These are phyloP conservation scores for Cyclanthera cordifolia DNA, from an alignment of 306 rosid species.

Conservation along the genomic window DNA sequence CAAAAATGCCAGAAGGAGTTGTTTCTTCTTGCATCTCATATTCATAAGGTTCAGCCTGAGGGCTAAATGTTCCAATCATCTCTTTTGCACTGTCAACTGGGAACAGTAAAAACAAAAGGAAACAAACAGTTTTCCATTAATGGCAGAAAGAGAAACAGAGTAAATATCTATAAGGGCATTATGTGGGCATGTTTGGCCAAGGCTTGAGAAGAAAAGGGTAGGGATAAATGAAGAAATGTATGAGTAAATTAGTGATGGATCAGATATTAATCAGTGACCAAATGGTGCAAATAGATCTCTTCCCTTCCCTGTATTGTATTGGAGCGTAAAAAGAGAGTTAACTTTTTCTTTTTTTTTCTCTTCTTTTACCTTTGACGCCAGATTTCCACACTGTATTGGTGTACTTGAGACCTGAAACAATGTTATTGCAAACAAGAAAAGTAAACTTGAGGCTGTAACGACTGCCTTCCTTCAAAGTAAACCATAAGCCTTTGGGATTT, in stretches of 20 bases:
- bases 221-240: too few relatives aligned
- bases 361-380: slow-evolving; percentile 61
- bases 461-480: slow-evolving; percentile 95
- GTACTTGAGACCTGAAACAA: slow-evolving; percentile 89
- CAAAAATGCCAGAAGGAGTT: slow-evolving; percentile 85
- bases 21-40: slow-evolving; percentile 81
- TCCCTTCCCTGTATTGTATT: too few relatives aligned
- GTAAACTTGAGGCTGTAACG: slow-evolving; percentile 63
- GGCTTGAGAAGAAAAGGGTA: too few relatives aligned
- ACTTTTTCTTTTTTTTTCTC: too few relatives aligned
- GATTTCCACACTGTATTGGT: slow-evolving; percentile 88
- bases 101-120: background rate
- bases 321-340: too few relatives aligned
- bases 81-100: slow-evolving; percentile 76
- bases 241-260: too few relatives aligned
- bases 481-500: slow-evolving; percentile 75
- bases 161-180: too few relatives aligned
- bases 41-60: slow-evolving; percentile 62
- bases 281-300: too few relatives aligned
- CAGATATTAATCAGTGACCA: too few relatives aligned
- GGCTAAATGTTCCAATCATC: slow-evolving; percentile 89
- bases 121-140: background rate
- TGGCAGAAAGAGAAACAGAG: background rate
- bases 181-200: too few relatives aligned
- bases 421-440: slow-evolving; percentile 68